Percentiles rank a stretch among this genome's conserved stretches.
Evolutionary conservation across 2,329 filamentous ascomycete genomes (phyloP).

Genomic region (Clarireedia monteithiana): DNA sequence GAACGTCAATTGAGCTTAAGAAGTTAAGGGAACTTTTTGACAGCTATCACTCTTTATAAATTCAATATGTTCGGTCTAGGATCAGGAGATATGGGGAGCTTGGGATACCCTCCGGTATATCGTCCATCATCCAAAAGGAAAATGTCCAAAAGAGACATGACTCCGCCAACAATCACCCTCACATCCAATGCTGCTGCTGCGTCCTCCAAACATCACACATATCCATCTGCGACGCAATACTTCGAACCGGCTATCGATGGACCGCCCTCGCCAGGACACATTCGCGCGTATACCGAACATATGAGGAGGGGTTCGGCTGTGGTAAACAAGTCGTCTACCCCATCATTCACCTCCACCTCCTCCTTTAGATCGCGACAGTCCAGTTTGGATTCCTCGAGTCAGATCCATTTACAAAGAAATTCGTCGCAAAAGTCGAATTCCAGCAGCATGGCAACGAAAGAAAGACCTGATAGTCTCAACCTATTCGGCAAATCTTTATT

Average conservation of each 20-base stretch:
- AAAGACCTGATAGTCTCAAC: conserved; percentile 52
- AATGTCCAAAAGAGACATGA: conserved; percentile 1
- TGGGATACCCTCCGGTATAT: background rate
- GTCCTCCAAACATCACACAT: background rate
- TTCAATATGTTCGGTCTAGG: conserved; percentile 7
- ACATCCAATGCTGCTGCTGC: too few species aligned
- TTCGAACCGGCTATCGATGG: conserved; percentile 52
- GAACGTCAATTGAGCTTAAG: background rate
- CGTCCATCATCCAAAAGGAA: background rate
- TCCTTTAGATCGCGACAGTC: conserved; percentile 41
- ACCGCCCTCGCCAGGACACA: conserved; percentile 51
- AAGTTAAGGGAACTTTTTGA: background rate
- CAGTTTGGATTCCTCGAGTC: conserved; percentile 20
- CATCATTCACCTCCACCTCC: conserved; percentile 48
- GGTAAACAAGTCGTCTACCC: conserved; percentile 38
- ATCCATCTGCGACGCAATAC: conserved; percentile 31
- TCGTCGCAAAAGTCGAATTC: conserved; percentile 49
- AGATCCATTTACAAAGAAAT: conserved; percentile 42
- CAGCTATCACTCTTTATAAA: background rate
- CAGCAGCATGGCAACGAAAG: conserved; percentile 42
- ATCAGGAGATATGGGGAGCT: background rate
- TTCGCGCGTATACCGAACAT: conserved; percentile 51
- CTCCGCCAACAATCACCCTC: background rate
- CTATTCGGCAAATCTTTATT: conserved; percentile 49
- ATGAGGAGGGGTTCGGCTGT: conserved; percentile 46